Percentiles rank a stretch among this genome's conserved stretches.
phyloP scores from a whole-genome alignment of 345 rosid genomes.

The Melastoma malabathricum region DNA sequence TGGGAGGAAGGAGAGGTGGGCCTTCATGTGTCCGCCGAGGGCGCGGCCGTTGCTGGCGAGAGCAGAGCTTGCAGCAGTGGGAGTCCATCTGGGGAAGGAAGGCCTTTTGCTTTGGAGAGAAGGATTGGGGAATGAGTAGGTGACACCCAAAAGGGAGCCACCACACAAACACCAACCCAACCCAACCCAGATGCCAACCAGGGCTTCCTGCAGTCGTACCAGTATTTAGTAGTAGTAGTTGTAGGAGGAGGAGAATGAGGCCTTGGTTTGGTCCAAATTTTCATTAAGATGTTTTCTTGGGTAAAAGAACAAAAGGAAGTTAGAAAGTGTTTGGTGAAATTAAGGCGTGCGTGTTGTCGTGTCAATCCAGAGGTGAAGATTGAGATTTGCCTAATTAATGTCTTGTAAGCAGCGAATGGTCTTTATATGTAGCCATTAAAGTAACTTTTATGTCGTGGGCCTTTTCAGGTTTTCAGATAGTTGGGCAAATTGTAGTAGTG shows the following conservation, averaged over 20 bases:
- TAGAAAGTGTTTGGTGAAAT: conserved; percentile 14
- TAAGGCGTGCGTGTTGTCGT: neutral
- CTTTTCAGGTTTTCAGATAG: too few relatives aligned
- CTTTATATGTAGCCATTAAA: too few relatives aligned
- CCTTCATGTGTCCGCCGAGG: conserved; percentile 93
- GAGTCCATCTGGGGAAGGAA: conserved; percentile 40
- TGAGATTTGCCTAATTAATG: conserved; percentile 4
- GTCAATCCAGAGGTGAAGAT: conserved; percentile 7
- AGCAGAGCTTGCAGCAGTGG: conserved; percentile 75
- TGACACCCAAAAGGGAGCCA: conserved; percentile 54
- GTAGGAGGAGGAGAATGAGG: too few relatives aligned
- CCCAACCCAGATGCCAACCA: neutral
- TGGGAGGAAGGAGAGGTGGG: conserved; percentile 54
- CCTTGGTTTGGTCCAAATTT: too few relatives aligned
- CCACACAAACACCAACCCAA: conserved; percentile 2
- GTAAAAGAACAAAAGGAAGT: neutral
- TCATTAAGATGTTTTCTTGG: too few relatives aligned
- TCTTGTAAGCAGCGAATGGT: too few relatives aligned
- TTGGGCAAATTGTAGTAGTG: too few relatives aligned
- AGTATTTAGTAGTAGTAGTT: too few relatives aligned
- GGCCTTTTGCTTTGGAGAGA: conserved; percentile 11
- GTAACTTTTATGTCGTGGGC: too few relatives aligned
- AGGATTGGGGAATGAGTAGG: conserved; percentile 84
- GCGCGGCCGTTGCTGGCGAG: conserved; percentile 71
- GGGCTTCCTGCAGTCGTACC: neutral